phyloP scores from a whole-genome alignment of 2,329 filamentous ascomycete species.

The Thermomyces lanuginosus region DNA sequence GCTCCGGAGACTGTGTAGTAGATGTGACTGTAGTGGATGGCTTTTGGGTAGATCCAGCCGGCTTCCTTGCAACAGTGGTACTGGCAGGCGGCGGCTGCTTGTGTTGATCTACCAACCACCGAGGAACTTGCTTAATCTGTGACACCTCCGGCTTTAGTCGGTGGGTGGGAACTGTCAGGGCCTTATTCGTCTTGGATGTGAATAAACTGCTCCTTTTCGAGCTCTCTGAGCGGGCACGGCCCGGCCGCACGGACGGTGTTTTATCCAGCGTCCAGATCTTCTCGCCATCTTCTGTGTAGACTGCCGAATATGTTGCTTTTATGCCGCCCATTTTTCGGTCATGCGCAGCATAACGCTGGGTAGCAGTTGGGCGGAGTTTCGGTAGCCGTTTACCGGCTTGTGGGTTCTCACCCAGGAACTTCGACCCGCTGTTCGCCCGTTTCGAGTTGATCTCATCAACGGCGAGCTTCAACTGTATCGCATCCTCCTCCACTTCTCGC shows the following conservation, averaged over 20 bases:
- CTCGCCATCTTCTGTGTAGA: constrained; percentile 8
- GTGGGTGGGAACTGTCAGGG: constrained; percentile 25
- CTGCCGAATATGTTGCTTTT: constrained; percentile 11
- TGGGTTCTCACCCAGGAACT: constrained; percentile 37
- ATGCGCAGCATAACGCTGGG: constrained; percentile 16
- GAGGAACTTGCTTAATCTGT: constrained; percentile 23
- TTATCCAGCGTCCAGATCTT: constrained; percentile 12
- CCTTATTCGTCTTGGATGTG: constrained; percentile 20
- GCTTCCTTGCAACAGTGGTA: constrained; percentile 3
- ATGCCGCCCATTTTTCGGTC: constrained; percentile 19
- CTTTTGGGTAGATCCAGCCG: not conserved
- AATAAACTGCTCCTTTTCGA: constrained; percentile 21
- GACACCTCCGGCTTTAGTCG: constrained; percentile 23
- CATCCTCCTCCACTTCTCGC: constrained; percentile 40
- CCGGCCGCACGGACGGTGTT: constrained; percentile 6
- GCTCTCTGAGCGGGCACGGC: constrained; percentile 10
- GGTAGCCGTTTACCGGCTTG: constrained; percentile 15
- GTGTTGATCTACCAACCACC: constrained; percentile 27
- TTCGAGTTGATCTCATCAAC: constrained; percentile 42
- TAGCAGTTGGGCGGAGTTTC: constrained; percentile 13
- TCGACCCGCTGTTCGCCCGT: constrained; percentile 41
- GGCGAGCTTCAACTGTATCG: constrained; percentile 40
- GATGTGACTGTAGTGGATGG: not conserved
- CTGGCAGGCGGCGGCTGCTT: constrained; percentile 13
- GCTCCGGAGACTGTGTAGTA: not conserved